Evolutionary conservation across 2,329 filamentous ascomycete species (phyloP).

Genomic region (Hirsutella thompsonii): DNA sequence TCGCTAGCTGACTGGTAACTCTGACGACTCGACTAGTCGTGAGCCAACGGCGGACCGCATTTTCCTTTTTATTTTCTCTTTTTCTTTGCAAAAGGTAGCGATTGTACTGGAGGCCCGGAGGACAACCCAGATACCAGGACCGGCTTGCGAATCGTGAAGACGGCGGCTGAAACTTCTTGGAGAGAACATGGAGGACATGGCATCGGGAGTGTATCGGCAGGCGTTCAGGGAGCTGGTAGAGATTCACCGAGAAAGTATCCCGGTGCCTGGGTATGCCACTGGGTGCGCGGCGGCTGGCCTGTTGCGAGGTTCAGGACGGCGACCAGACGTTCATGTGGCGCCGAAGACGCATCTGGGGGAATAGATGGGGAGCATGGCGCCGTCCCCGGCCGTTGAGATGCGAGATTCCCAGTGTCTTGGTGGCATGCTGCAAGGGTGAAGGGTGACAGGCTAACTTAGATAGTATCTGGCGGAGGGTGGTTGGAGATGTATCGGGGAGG

Average conservation of each 20-base stretch:
- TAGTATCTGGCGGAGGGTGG: background rate
- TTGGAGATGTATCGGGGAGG: background rate
- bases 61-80: constrained; percentile 1
- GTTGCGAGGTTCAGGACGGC: constrained; percentile 2
- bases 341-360: constrained; percentile 7
- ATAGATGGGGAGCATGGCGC: constrained; percentile 2
- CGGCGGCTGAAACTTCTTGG: background rate
- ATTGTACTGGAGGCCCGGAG: no score
- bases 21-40: no score
- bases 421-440: constrained; percentile 7
- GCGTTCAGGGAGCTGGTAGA: background rate
- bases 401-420: constrained; percentile 8
- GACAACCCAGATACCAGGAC: background rate
- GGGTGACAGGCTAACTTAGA: constrained; percentile 4
- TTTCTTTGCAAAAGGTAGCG: constrained; percentile 3
- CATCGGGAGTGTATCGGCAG: background rate
- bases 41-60: constrained; percentile 3
- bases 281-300: background rate
- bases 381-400: constrained; percentile 7
- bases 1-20: no score
- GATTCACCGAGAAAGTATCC: background rate
- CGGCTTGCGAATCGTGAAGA: background rate
- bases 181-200: background rate
- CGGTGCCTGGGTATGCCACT: constrained; percentile 1
- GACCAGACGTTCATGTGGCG: constrained; percentile 4